phyloP scores from a whole-genome alignment of 2,329 filamentous ascomycete genomes.

The Shiraia bambusicola region DNA sequence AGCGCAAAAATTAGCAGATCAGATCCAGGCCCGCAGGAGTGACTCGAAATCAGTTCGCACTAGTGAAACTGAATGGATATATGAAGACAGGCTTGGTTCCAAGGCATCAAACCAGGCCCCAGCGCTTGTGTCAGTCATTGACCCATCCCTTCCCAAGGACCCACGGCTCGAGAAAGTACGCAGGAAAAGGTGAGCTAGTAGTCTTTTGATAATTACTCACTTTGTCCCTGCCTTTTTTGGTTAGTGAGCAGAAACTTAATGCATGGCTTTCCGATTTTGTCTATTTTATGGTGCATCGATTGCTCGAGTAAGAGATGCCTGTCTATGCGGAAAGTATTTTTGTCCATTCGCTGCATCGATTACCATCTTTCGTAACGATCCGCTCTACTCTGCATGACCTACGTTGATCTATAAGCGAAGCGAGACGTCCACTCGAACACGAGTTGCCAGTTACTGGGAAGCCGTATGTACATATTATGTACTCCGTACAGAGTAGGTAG shows the following conservation, averaged over 20 bases:
- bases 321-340: no score
- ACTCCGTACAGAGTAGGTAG: no score
- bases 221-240: neutral
- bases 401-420: neutral
- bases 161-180: constrained; percentile 35
- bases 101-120: constrained; percentile 23
- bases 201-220: neutral
- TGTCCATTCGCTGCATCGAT: no score
- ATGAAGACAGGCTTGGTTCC: constrained; percentile 28
- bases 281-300: neutral
- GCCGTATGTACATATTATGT: no score
- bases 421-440: neutral
- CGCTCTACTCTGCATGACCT: no score
- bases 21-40: constrained; percentile 20
- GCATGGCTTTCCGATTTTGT: constrained; percentile 2
- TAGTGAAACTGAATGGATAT: constrained; percentile 24
- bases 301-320: neutral
- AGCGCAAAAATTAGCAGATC: constrained; percentile 24
- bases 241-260: neutral
- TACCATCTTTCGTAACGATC: no score
- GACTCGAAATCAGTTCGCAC: constrained; percentile 30
- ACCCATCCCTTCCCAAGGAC: constrained; percentile 23
- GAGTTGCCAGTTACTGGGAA: no score
- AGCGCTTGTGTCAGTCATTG: constrained; percentile 32
- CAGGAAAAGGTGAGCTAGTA: constrained; percentile 14